Evolutionary conservation across 495 filamentous ascomycete species (phyloP), one percentile per base, ranked within the genome.

Genomic region (Cercophora sp.): DNA sequence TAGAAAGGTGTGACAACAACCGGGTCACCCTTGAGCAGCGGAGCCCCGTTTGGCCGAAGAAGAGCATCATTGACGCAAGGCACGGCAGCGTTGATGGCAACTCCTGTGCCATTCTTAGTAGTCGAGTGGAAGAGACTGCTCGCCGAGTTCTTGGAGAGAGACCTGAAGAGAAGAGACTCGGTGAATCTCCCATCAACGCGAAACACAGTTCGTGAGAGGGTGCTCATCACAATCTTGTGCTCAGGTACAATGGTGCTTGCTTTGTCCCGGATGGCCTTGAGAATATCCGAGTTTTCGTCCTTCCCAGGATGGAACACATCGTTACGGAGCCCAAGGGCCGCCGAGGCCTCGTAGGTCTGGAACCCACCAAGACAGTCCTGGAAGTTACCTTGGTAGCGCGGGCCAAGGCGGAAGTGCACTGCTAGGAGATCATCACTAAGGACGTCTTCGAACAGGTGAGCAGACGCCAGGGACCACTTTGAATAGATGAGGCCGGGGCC

Each of bases 311-410:
- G 89, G 20, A 96, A 79, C 43, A 88, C 79, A 63, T 98, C 93
- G 63, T 96, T 96, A 44, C 90, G 86, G 46, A 96, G 76, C 51
- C 92, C 91, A 22, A 98, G 71, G 22, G 87, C 82, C 15, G 93
- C 91, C 20, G 94, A 96, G n/a, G 94, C 91, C 54, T 85, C 85
- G 64, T 97, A 98, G 0, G 93, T 98, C 63, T 96, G 91, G 61
- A 98, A 96, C 13, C 91, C 92, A 8, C 93, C 93, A 18, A 98
- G 76, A 55, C 89, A 91, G 64, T 98, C 93, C 65, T 98, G 93
- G 59, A 92, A 96, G 63, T 96, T 97, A 1, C 93, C 93, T 66
- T 86, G 83, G 60, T 98, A 98, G 27, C 89, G 84, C 18, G 88
- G 85, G 1, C 93, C 91, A 13, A 98, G 83, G 47, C 90, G 87